Base-by-base conservation (phyloP, 1,284 basidiomycete species). In the Chalciporus piperatoides region DNA sequence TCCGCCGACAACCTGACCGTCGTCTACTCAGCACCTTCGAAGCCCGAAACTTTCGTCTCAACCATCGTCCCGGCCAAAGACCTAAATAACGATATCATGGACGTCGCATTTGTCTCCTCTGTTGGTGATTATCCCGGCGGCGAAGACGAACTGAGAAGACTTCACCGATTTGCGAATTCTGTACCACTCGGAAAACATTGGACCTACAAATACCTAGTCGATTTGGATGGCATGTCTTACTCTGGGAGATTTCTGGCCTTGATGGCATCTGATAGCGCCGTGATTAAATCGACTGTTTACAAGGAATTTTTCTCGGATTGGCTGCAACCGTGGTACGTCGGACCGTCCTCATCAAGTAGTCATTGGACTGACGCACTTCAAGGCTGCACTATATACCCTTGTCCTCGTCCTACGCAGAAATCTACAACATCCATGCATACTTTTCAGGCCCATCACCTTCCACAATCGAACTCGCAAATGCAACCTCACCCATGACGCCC, bases 151-250 rank as follows among this genome's bases (percentile, higher is more conserved):
- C 76, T 93, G 57, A 74, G 77, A 52, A 71, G 73, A 52, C 75
- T 81, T 35, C 87, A 93, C 65, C 79, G 89, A 25, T 90, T 93
- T 59, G 83, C 79, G 10, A 81, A 87, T 48, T 74, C 89, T 1
- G 90, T 90, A 1, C 84, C 86, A 5, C 73, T 97, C 1, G 90
- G 91, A 4, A 80, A 85, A 54, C 87, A 92, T 61, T 97, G 94
- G 94, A 77, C 84, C 48, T 90, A 94, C 74, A 96, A 96, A 71
- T 95, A 94, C 63, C 75, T 96, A 21, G 71, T 95, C 54, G 94
- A 97, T 68, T 68, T 97, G 47, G 94, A 97, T 64, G 94, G 94
- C 30, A 92, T 92, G 86, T 87, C 90, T n/a, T 97, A 97, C 66
- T 92, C 89, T 35, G 94, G 88, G 5, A 77, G 90, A 41, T 90